Evolutionary conservation across 2,329 filamentous ascomycete genomes (phyloP).

Genomic region (Microdochium trichocladiopsis): DNA sequence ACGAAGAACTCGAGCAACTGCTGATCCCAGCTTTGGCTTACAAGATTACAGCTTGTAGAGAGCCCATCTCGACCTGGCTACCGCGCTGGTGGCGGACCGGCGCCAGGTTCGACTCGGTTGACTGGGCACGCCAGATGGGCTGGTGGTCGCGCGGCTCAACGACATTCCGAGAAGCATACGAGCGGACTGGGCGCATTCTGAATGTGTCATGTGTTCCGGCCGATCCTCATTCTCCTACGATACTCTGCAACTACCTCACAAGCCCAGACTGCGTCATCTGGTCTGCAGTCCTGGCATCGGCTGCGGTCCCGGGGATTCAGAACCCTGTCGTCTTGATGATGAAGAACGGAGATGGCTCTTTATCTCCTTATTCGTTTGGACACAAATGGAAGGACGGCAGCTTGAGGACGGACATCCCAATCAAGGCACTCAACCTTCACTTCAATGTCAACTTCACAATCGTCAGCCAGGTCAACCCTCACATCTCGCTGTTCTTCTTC

Average conservation of each 20-base stretch:
- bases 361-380: conserved; percentile 90
- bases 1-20: conserved; percentile 80
- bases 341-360: conserved; percentile 68
- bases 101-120: conserved; percentile 85
- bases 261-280: conserved; percentile 96
- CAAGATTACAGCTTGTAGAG: conserved; percentile 79
- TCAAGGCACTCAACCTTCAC: conserved; percentile 88
- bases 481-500: conserved; percentile 99
- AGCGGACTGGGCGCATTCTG: conserved; percentile 85
- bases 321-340: conserved; percentile 93
- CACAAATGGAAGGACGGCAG: conserved; percentile 99
- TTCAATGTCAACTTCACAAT: conserved; percentile 99
- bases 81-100: conserved; percentile 87
- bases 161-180: conserved; percentile 92
- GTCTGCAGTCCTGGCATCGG: conserved; percentile 91
- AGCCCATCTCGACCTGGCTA: conserved; percentile 69
- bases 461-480: conserved; percentile 83
- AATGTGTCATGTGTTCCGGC: conserved; percentile 96
- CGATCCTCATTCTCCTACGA: conserved; percentile 86
- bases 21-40: conserved; percentile 81
- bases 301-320: conserved; percentile 90
- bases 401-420: conserved; percentile 87
- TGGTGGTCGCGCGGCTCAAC: conserved; percentile 92
- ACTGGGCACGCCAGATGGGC: conserved; percentile 77
- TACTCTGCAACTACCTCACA: conserved; percentile 92